These are phyloP conservation scores for carrot (Daucus carota) DNA, from an alignment of 129 eudicot genomes.

Conservation along the genomic window DH1_v3.0 NC_030383.2:39813001-39813500, in stretches of 20 bases:
- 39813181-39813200: not conserved
- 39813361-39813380: not conserved
- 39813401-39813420: conserved; percentile 65
- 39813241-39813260: conserved; percentile 67
- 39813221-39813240: not conserved
- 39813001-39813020: not conserved
- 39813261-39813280: conserved; percentile 57
- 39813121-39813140: not conserved
- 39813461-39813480: conserved; percentile 15
- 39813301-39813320: conserved; percentile 53
- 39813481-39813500: not conserved
- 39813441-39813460: conserved; percentile 82
- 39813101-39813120: not conserved
- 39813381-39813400: conserved; percentile 45
- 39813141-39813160: not conserved
- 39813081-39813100: conserved; percentile 62
- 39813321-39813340: conserved; percentile 69
- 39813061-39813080: conserved; percentile 59
- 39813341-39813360: conserved; percentile 19
- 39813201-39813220: not conserved
- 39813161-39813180: not conserved
- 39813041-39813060: conserved; percentile 48
- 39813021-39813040: conserved; percentile 35
- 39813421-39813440: conserved; percentile 88
- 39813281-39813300: conserved; percentile 50